These are phyloP conservation scores for Lolium perenne DNA, from an alignment of 176 grass and related monocot species.

Conservation along the genomic window DNA sequence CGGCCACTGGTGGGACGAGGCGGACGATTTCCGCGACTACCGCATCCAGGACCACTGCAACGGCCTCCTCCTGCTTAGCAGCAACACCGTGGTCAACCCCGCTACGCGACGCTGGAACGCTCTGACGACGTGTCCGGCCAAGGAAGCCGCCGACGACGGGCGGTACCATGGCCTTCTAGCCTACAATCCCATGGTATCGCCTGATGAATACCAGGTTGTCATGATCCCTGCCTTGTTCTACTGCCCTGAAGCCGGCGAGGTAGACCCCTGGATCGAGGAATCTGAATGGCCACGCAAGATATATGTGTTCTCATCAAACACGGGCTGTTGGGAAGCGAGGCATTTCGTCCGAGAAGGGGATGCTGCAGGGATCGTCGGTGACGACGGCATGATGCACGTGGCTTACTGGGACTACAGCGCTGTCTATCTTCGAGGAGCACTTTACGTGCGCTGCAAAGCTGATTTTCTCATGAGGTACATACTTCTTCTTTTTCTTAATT, in stretches of 20 bases:
- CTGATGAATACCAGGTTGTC: not conserved
- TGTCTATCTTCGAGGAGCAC: not conserved
- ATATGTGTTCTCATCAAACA: not conserved
- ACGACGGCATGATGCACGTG: not conserved
- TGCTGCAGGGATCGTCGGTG: not conserved
- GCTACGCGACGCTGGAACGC: not conserved
- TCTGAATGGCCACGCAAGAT: not conserved
- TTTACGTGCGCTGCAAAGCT: not conserved
- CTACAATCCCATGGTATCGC: not conserved
- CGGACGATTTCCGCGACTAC: not conserved
- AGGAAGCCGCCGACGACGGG: not conserved
- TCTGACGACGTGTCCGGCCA: not conserved
- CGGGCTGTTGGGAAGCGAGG: not conserved
- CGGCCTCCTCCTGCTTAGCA: not conserved
- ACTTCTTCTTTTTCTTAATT: not conserved
- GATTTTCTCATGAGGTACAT: not conserved
- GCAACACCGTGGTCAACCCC: not conserved
- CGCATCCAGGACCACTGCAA: not conserved
- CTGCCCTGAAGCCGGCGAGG: not conserved
- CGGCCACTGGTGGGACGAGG: not conserved
- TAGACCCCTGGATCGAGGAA: not conserved
- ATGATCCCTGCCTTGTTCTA: not conserved
- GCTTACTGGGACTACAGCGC: fast-evolving
- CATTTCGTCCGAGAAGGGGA: not conserved
- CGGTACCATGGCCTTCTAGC: fast-evolving